Evolutionary conservation across 495 filamentous ascomycete species (phyloP).

Genomic region (Penicillium desertorum): DNA sequence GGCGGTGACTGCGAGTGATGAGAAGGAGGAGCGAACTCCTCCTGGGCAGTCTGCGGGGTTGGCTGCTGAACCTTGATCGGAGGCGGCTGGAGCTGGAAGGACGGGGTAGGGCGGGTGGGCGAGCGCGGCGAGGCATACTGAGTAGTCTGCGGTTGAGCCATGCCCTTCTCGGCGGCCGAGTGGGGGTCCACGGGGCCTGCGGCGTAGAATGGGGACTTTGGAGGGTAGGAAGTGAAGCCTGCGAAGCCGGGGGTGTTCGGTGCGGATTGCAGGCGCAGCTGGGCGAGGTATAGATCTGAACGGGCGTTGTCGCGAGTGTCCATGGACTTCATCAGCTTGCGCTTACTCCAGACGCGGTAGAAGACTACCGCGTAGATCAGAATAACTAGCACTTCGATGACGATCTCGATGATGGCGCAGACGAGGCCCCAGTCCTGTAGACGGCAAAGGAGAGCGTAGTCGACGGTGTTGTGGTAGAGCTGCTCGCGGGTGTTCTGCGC

Average conservation of each 20-base stretch:
- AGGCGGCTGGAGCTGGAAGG: constrained; percentile 83
- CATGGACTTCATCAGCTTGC: constrained; percentile 92
- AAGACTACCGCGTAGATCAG: constrained; percentile 90
- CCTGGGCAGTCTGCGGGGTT: constrained; percentile 64
- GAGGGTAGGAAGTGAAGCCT: constrained; percentile 40
- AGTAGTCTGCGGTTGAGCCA: constrained; percentile 37
- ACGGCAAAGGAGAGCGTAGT: constrained; percentile 92
- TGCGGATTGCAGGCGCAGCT: constrained; percentile 86
- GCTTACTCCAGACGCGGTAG: constrained; percentile 95
- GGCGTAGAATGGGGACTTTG: constrained; percentile 48
- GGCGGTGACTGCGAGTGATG: constrained; percentile 22
- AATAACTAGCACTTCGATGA: constrained; percentile 89
- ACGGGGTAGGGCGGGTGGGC: constrained; percentile 49
- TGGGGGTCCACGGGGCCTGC: constrained; percentile 44
- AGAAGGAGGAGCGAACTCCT: constrained; percentile 50
- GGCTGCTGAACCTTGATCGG: constrained; percentile 73
- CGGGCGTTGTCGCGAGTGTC: constrained; percentile 90
- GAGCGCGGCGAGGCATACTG: constrained; percentile 51
- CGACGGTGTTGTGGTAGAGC: constrained; percentile 72
- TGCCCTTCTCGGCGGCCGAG: constrained; percentile 58
- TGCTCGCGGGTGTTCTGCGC: constrained; percentile 77
- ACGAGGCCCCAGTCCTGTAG: constrained; percentile 89
- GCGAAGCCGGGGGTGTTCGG: constrained; percentile 89
- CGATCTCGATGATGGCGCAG: constrained; percentile 95
- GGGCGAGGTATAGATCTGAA: constrained; percentile 91